Percentiles rank a stretch among this genome's conserved stretches.
Conservation (phyloP, 2,329 filamentous ascomycete species). For the Myriangium duriaei region DNA sequence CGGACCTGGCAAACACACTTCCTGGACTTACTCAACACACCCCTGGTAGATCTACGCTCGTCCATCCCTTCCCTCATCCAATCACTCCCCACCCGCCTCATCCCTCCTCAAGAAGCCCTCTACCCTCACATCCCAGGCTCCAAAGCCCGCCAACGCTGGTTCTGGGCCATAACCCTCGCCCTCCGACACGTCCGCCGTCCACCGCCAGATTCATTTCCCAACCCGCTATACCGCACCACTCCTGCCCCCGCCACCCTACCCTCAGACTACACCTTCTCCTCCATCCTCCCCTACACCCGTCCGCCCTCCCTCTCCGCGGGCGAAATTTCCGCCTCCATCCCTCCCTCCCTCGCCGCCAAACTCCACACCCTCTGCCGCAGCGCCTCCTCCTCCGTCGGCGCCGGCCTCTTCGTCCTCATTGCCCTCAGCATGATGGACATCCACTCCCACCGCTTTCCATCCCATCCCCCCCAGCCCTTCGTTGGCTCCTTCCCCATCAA, state of each 20-base stretch:
- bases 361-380: slow-evolving; percentile 28
- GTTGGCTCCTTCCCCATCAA: slow-evolving; percentile 36
- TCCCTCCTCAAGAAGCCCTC: slow-evolving; percentile 34
- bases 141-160: slow-evolving; percentile 31
- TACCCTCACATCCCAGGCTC: slow-evolving; percentile 30
- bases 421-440: slow-evolving; percentile 36
- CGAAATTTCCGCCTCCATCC: slow-evolving; percentile 22
- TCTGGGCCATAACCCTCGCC: slow-evolving; percentile 34
- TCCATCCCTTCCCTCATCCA: slow-evolving; percentile 14
- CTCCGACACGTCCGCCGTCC: slow-evolving; percentile 30
- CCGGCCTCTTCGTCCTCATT: slow-evolving; percentile 34
- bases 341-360: slow-evolving; percentile 20
- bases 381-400: slow-evolving; percentile 29
- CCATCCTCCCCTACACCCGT: slow-evolving; percentile 27
- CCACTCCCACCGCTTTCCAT: slow-evolving; percentile 23
- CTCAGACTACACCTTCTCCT: slow-evolving; percentile 20
- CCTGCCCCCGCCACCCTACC: slow-evolving; percentile 12
- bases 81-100: slow-evolving; percentile 22
- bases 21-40: slow-evolving; percentile 24
- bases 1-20: slow-evolving; percentile 33
- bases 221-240: slow-evolving; percentile 25
- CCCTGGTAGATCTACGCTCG: slow-evolving; percentile 14
- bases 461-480: slow-evolving; percentile 25
- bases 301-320: slow-evolving; percentile 28
- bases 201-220: slow-evolving; percentile 28